These are phyloP conservation scores for Strobilomyces confusus DNA, from an alignment of 768 basidiomycete species.

Conservation along the genomic window DNA sequence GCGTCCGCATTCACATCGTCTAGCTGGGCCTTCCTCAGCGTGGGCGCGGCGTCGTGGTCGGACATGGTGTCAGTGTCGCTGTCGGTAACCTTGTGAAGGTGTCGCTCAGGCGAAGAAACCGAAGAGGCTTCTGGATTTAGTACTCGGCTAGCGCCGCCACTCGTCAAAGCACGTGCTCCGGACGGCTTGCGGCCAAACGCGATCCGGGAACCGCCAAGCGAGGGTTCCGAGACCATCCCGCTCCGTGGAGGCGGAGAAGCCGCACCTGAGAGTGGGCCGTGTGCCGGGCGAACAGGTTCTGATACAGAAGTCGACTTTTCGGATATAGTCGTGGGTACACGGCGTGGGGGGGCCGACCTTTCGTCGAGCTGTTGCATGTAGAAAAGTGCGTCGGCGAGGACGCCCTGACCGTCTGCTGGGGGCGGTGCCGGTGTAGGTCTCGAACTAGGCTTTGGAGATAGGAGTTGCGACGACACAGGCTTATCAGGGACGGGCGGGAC, in stretches of 20 bases:
- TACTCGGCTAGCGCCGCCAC: conserved; percentile 33
- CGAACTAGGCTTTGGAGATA: conserved; percentile 25
- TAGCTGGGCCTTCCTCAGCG: conserved; percentile 19
- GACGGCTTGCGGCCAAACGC: conserved; percentile 66
- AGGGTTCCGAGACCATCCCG: conserved; percentile 29
- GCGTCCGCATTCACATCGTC: conserved; percentile 65
- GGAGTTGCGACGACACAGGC: conserved; percentile 12
- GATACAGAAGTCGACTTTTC: conserved; percentile 39
- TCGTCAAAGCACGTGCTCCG: conserved; percentile 69
- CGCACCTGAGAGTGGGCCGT: conserved; percentile 20
- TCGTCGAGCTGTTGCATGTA: conserved; percentile 61
- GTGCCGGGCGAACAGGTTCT: conserved; percentile 23
- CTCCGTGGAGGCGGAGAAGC: conserved; percentile 18
- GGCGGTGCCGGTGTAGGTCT: conserved; percentile 21
- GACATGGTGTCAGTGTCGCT: conserved; percentile 35
- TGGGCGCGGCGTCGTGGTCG: conserved; percentile 10
- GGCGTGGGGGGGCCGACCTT: conserved; percentile 29
- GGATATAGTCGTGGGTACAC: conserved; percentile 43
- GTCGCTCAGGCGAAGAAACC: conserved; percentile 37
- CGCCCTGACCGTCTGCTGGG: conserved; percentile 28
- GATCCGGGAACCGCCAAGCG: conserved; percentile 36
- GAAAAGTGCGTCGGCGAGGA: conserved; percentile 58
- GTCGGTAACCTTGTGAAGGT: conserved; percentile 25
- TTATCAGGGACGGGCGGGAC: conserved; percentile 31
- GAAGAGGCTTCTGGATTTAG: conserved; percentile 33